These are phyloP conservation scores for Wickerhamiella pararugosa DNA, from an alignment of 1,139 yeast genomes.

Conservation along the genomic window DNA sequence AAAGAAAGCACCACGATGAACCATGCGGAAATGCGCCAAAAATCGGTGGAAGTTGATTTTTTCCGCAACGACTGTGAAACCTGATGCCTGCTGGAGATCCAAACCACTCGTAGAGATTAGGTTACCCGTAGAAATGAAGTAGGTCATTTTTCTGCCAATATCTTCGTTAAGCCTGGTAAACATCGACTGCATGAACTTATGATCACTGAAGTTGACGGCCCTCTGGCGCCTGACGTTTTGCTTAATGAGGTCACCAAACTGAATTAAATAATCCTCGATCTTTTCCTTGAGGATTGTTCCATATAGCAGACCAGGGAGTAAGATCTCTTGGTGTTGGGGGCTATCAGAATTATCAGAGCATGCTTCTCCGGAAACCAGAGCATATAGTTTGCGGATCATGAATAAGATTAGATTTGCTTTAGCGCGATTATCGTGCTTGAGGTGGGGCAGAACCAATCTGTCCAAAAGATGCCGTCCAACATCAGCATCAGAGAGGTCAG, in stretches of 20 bases:
- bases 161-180: slow-evolving; percentile 75
- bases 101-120: slow-evolving; percentile 92
- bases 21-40: slow-evolving; percentile 96
- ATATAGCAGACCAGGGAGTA: slow-evolving; percentile 88
- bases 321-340: slow-evolving; percentile 94
- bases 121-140: slow-evolving; percentile 93
- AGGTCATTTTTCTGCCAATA: slow-evolving; percentile 87
- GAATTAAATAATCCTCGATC: slow-evolving; percentile 78
- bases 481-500: slow-evolving; percentile 75
- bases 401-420: slow-evolving; percentile 77
- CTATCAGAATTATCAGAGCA: slow-evolving; percentile 98
- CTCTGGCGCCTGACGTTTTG: slow-evolving; percentile 70
- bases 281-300: slow-evolving; percentile 96
- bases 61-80: slow-evolving; percentile 97
- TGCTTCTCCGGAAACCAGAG: slow-evolving; percentile 94
- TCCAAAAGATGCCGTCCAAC: slow-evolving; percentile 77
- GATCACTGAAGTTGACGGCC: slow-evolving; percentile 71
- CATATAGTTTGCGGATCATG: slow-evolving; percentile 89
- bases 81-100: slow-evolving; percentile 95
- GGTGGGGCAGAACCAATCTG: slow-evolving; percentile 81
- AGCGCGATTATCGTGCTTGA: slow-evolving; percentile 42
- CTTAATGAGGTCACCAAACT: slow-evolving; percentile 56
- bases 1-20: slow-evolving; percentile 97
- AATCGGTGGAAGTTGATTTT: slow-evolving; percentile 94
- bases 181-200: slow-evolving; percentile 69